A percentile compares a stretch with the other conserved stretches of the same genome.
Conservation (phyloP, 1,139 yeast species). For the Yamadazyma atlantica region DNA sequence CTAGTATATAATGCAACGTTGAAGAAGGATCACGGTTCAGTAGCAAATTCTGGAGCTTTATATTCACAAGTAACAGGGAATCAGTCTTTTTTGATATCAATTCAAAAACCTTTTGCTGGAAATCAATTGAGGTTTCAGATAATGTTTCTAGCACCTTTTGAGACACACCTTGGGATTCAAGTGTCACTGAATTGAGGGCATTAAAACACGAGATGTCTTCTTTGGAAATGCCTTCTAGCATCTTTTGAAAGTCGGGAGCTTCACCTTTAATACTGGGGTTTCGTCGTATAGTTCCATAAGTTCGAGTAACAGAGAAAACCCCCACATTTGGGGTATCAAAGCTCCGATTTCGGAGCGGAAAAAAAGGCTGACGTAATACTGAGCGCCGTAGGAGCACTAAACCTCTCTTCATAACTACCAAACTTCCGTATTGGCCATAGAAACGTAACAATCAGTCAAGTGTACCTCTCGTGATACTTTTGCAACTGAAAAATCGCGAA, state of each 20-base stretch:
- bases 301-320: too few relatives aligned
- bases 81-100: neutral
- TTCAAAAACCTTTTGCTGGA: neutral
- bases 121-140: neutral
- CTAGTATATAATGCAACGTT: conserved; percentile 5
- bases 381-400: too few relatives aligned
- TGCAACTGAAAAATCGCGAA: neutral
- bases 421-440: too few relatives aligned
- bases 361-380: too few relatives aligned
- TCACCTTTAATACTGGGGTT: too few relatives aligned
- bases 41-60: conserved; percentile 4
- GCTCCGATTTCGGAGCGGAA: too few relatives aligned
- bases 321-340: too few relatives aligned
- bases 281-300: neutral
- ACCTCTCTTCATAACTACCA: too few relatives aligned
- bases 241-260: neutral
- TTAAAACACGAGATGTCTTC: neutral
- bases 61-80: conserved; percentile 3
- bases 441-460: too few relatives aligned
- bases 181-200: neutral
- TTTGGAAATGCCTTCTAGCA: neutral
- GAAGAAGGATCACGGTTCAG: neutral
- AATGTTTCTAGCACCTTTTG: neutral
- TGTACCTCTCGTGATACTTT: neutral
- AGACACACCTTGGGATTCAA: neutral